Evolutionary conservation across 768 basidiomycete genomes (phyloP).

Genomic region (Pisolithus albus): DNA sequence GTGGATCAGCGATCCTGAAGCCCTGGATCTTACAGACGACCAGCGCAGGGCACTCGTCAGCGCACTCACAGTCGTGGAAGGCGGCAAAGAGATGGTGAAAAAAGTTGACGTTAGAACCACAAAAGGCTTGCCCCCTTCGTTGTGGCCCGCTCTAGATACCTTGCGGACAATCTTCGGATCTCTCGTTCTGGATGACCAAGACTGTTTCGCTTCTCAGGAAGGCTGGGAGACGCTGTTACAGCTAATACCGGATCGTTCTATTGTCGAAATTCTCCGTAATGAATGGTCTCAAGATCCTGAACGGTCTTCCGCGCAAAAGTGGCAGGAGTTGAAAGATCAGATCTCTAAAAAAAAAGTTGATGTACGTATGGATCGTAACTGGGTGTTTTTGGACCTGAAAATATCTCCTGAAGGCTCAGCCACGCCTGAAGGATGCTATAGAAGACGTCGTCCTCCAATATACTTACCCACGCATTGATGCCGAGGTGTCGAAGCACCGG

Average conservation of each 20-base stretch:
- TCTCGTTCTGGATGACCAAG: slow-evolving; percentile 75
- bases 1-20: slow-evolving; percentile 90
- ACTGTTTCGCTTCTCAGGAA: slow-evolving; percentile 65
- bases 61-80: slow-evolving; percentile 78
- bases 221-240: slow-evolving; percentile 72
- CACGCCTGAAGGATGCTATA: slow-evolving; percentile 43
- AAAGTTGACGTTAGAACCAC: slow-evolving; percentile 65
- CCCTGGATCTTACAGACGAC: slow-evolving; percentile 87
- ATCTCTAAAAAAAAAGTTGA: slow-evolving; percentile 24
- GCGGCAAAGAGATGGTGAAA: slow-evolving; percentile 75
- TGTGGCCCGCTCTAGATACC: slow-evolving; percentile 48
- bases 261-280: slow-evolving; percentile 41
- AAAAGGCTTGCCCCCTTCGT: slow-evolving; percentile 58
- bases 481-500: slow-evolving; percentile 93
- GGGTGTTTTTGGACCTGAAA: neutral
- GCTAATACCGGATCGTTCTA: slow-evolving; percentile 59
- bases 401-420: slow-evolving; percentile 2
- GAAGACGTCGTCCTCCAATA: slow-evolving; percentile 91
- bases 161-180: slow-evolving; percentile 54
- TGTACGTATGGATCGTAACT: slow-evolving; percentile 27
- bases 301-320: slow-evolving; percentile 62
- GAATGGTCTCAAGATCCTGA: slow-evolving; percentile 53
- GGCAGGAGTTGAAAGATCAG: slow-evolving; percentile 53
- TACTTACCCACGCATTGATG: slow-evolving; percentile 93
- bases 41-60: slow-evolving; percentile 82